Evolutionary conservation across 2,329 filamentous ascomycete genomes (phyloP), one percentile per base, ranked within the genome.

Genomic region (Lasiodiplodia sp.): DNA sequence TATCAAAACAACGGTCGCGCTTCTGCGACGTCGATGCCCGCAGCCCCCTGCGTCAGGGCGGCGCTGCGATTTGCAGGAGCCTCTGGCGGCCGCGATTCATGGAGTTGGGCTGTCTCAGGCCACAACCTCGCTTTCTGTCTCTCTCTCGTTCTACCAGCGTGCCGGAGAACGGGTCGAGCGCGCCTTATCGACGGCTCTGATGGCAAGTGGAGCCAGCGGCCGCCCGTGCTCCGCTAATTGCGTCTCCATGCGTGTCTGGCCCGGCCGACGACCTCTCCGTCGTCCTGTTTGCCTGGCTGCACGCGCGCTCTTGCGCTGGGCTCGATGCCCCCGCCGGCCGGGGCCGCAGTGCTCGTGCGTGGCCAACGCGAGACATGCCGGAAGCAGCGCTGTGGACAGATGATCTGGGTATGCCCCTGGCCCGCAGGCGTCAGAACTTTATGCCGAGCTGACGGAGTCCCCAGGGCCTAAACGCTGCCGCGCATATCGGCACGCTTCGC

Each of bases 221-320:
- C 25, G 58, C 23, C 58, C 40, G 58, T 63, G 58, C 60, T 64
- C 60, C 60, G 60, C 60, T 52, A 51, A 64, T 52, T 64, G 60
- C 60, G 60, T 64, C 60, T 64, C 60, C 60, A 51, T 64, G 60
- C 47, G 60, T 49, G 60, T 52, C 60, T 64, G 47, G 60, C 60
- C 60, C 60, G 47, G 60, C 55, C 60, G 60, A 23, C 37, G 23
- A 31, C 25, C 56, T n/a, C 37, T 37, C 25, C 23, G n/a, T n/a
- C 51, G 21, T 16, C 40, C 23, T 28, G 51, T 11, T 11, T 21
- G 47, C 40, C n/a, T 52, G 60, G 44, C 44, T 51, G 23, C 57
- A 18, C 38, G 18, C 40, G 40, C 58, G 34, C 18, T 12, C 18
- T 21, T 21, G 44, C n/a, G 6, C 44, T 47, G 44, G 6, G 44